Base-by-base conservation (phyloP, 2,329 filamentous ascomycete genomes). In the Sporothrix pseudoabietina region DNA sequence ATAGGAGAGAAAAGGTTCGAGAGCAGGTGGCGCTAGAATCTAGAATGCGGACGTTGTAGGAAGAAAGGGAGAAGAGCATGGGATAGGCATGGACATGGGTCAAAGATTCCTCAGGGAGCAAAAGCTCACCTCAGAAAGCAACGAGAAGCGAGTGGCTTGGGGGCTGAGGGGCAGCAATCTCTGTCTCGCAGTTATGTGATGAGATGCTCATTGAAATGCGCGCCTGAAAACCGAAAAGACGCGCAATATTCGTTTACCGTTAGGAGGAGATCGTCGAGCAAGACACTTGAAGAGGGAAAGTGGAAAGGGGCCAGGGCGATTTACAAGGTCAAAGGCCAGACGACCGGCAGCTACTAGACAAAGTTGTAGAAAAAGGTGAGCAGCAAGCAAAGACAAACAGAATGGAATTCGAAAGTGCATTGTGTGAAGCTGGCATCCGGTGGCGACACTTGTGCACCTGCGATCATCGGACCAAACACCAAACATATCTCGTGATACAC, bases 71-170 rank as follows among this genome's bases (percentile, higher is more conserved):
- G 41, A 68, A 39, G 39, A 16, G 32, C 30, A n/a, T 61, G 57
- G 57, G 57, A 63, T 39, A 44, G 39, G 61, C 61, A 65, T 65
- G 61, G 61, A 47, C 61, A 65, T 65, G 61, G 35, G 8, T 26
- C n/a, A 7, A 39, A 14, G 6, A 26, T 47, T 65, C 39, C 55
- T 59, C 55, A 35, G 30, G 55, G 55, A 59, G 14, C 16, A 44
- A 41, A 12, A 41, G n/a, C 52, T 22, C 5, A 54, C 5, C 19
- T 9, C 3, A 26, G 9, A 14, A 26, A 26, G n/a, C 9, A n/a
- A 68, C 12, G 19, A 49, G 41, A 32, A 52, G 39, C 61, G 39
- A 66, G 61, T 66, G 61, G 61, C 61, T 66, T 66, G 61, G 61
- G 35, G 59, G 61, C 61, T 68, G 63, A 68, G 63, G 14, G 63